phyloP scores from a whole-genome alignment of 257 asterid species.

The Fraxinus cuspidata region DNA sequence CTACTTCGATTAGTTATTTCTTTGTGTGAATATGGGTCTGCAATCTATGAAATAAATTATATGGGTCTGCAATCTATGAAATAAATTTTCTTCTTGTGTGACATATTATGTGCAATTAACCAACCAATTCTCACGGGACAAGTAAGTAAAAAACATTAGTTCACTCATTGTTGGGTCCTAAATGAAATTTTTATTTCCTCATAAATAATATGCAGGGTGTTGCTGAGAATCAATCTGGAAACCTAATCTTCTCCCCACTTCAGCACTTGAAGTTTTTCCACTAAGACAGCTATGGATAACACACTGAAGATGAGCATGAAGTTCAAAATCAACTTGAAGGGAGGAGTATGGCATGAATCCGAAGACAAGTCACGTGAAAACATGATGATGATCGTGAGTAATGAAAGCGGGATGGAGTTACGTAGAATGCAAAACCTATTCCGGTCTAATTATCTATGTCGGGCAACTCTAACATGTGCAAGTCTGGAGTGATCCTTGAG shows the following conservation, averaged over 20 bases:
- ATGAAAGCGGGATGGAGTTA: slow-evolving; percentile 18
- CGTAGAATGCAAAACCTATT: slow-evolving; percentile 4
- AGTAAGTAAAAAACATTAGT: too few species aligned
- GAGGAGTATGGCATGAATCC: slow-evolving; percentile 34
- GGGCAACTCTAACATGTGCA: slow-evolving; percentile 47
- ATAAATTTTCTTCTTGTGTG: too few species aligned
- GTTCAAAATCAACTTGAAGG: slow-evolving; percentile 49
- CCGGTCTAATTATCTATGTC: background rate
- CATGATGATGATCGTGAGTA: background rate
- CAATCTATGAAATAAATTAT: too few species aligned
- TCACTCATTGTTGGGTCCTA: too few species aligned
- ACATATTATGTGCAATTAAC: too few species aligned
- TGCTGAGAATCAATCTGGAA: slow-evolving; percentile 24
- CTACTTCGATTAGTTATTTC: too few species aligned
- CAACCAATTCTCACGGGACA: too few species aligned
- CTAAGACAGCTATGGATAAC: slow-evolving; percentile 35
- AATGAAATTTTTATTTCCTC: too few species aligned
- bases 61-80: too few species aligned
- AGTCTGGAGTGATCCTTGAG: slow-evolving; percentile 33
- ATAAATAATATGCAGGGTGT: slow-evolving; percentile 13
- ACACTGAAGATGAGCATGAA: slow-evolving; percentile 33
- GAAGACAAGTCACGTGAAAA: slow-evolving; percentile 29
- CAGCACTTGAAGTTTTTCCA: slow-evolving; percentile 13
- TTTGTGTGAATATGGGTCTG: too few species aligned
- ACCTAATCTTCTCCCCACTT: background rate